Percentiles rank a stretch among this genome's conserved stretches.
Evolutionary conservation across 176 grass and related monocot genomes (phyloP).

Genomic region (Carex myosuroides): DNA sequence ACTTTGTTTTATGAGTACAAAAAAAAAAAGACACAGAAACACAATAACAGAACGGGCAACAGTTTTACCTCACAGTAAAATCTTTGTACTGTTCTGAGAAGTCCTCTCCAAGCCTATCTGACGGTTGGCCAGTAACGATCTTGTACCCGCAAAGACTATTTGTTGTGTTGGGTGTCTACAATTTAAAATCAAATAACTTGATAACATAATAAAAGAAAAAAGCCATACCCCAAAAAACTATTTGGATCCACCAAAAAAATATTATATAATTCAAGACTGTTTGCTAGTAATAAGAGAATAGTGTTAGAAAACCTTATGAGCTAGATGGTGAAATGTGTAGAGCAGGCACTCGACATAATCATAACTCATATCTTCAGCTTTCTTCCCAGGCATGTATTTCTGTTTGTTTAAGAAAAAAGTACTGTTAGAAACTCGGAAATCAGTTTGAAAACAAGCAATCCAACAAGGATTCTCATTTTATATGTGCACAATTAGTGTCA

Average conservation of each 20-base stretch:
- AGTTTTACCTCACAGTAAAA: constrained; percentile 75
- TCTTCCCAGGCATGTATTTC: constrained; percentile 95
- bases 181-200: constrained; percentile 13
- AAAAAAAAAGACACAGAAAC: not conserved
- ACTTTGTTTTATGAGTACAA: not conserved
- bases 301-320: constrained; percentile 68
- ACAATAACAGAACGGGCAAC: constrained; percentile 8
- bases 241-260: not conserved
- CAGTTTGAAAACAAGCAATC: constrained; percentile 3
- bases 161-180: constrained; percentile 92
- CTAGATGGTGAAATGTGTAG: constrained; percentile 93
- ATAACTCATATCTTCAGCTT: constrained; percentile 73
- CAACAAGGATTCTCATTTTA: not conserved
- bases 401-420: constrained; percentile 30
- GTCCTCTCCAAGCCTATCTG: constrained; percentile 95
- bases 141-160: constrained; percentile 98
- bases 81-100: constrained; percentile 88
- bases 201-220: constrained; percentile 25
- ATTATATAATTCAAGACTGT: constrained; percentile 26
- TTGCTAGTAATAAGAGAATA: constrained; percentile 1
- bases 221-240: not conserved
- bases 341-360: constrained; percentile 86
- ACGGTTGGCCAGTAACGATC: constrained; percentile 98
- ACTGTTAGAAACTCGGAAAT: not conserved
- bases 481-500: not conserved